Evolutionary conservation across 2,329 filamentous ascomycete genomes (phyloP), one percentile per base, ranked within the genome.

Genomic region (Albifimbria verrucaria): DNA sequence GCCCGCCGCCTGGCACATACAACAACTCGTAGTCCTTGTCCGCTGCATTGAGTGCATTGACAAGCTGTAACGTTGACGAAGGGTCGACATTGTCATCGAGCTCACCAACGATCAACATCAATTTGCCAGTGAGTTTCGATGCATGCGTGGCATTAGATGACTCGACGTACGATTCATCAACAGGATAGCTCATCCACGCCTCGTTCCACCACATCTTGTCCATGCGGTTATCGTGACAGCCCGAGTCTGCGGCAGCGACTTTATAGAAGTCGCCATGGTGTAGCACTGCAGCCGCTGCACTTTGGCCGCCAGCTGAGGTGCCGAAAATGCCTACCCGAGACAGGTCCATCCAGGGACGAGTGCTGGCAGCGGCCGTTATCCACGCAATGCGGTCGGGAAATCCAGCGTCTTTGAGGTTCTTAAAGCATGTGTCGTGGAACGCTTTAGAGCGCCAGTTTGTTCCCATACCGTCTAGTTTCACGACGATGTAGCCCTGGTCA

Each of bases 131-230:
- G 9, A 69, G 50, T 54, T 66, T 68, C 11, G 48, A 53, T 21
- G 63, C 66, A 41, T 69, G 59, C 4, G 57, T 62, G 7, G 62
- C 55, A 39, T 67, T 65, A 2, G 65, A 67, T 24, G 59, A 59
- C n/a, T 57, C 57, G 23, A 52, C 55, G 42, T 68, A 68, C 12
- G 59, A 55, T 42, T 61, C 53, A 15, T 67, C 66, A 1, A 68
- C 60, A 1, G 66, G 66, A 26, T 64, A 67, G 2, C 66, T 65
- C 64, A 69, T 67, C 61, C 62, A 68, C 42, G 63, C 48, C 50
- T 69, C 66, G 23, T 63, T 67, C 66, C 66, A 69, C 58, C 62
- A 62, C 9, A 68, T 18, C 50, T 63, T 62, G 39, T 64, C 65
- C 60, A 69, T 62, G 2, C 66, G 62, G 18, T 68, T 68, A 20